Base-by-base conservation (phyloP, 164 flowering plant genomes). In the Akebia trifoliata region DNA sequence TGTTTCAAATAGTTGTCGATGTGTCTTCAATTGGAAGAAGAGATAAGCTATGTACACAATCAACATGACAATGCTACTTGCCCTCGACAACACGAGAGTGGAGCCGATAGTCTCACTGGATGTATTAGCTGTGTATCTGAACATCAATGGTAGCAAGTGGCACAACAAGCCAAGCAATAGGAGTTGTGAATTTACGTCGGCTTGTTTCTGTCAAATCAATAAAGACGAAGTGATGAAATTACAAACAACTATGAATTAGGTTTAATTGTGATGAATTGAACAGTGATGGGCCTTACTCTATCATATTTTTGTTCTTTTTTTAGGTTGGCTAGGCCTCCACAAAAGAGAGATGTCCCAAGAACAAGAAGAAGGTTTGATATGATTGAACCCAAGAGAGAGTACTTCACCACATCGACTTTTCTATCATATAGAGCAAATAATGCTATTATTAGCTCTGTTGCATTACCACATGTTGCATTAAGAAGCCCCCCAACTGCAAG, bases 401-500 rank as follows among this genome's bases (percentile, higher is more conserved):
- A 87, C 67, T 93, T 90, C 17, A 90, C 85, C 36, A 93, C 86
- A 4, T 55, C 81, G 24, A 90, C 72, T 67, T 90, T 90, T 24
- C 69, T 62, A 36, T 83, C 63, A 14, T 30, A 4, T 0, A 90
- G 67, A 6, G 99, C 99, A 47, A 87, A 73, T 15, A 87, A 59
- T 35, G 99, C 92, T 60, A 93, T 90, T 36, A 90, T 90, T 1
- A 90, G 81, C 73, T 93, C 97, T 15, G 99, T 90, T 0, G 82
- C 97, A 75, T 93, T 93, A 15, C 98, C 97, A 65, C 96, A 93
- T 21, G 97, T 93, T 63, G 97, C 98, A 77, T 93, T 93, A 17
- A 93, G 66, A 8, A 93, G 86, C 39, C 98, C 98, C 35, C 98
- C 98, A 56, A 90, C 98, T 93, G 15, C 32, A 44, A 20, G 28